Evolutionary conservation across 2,329 filamentous ascomycete genomes (phyloP).

Genomic region (Thielaviopsis punctulata): DNA sequence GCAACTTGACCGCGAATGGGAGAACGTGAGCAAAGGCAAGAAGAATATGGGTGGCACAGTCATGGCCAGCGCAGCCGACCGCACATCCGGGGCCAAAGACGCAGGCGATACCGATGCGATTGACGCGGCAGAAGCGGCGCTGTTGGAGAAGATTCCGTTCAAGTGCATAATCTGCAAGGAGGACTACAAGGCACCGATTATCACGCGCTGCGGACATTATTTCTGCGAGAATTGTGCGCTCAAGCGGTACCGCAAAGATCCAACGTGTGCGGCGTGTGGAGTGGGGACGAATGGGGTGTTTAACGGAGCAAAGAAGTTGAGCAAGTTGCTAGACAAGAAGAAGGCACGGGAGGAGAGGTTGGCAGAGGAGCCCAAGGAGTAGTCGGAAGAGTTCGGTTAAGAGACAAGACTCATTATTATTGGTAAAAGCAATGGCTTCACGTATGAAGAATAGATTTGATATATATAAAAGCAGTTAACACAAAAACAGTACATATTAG

Average conservation of each 20-base stretch:
- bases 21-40: constrained; percentile 59
- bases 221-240: constrained; percentile 87
- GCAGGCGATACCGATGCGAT: constrained; percentile 22
- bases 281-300: constrained; percentile 78
- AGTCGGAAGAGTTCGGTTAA: constrained; percentile 27
- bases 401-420: constrained; percentile 20
- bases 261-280: constrained; percentile 72
- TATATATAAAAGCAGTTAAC: not conserved
- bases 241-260: constrained; percentile 70
- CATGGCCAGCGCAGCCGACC: constrained; percentile 40
- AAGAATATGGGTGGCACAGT: constrained; percentile 43
- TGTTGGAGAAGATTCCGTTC: constrained; percentile 75
- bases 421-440: no score
- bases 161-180: constrained; percentile 74
- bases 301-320: constrained; percentile 68
- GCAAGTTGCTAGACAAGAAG: constrained; percentile 63
- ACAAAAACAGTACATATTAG: not conserved
- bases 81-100: constrained; percentile 15
- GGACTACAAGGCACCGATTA: constrained; percentile 60
- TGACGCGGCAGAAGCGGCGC: constrained; percentile 41
- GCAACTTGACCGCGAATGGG: constrained; percentile 92
- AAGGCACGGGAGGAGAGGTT: constrained; percentile 40
- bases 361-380: constrained; percentile 34
- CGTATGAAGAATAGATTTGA: not conserved
- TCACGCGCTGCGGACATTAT: constrained; percentile 88